Conservation (phyloP, 1,284 basidiomycete genomes). For the Puccinia hordei region DNA sequence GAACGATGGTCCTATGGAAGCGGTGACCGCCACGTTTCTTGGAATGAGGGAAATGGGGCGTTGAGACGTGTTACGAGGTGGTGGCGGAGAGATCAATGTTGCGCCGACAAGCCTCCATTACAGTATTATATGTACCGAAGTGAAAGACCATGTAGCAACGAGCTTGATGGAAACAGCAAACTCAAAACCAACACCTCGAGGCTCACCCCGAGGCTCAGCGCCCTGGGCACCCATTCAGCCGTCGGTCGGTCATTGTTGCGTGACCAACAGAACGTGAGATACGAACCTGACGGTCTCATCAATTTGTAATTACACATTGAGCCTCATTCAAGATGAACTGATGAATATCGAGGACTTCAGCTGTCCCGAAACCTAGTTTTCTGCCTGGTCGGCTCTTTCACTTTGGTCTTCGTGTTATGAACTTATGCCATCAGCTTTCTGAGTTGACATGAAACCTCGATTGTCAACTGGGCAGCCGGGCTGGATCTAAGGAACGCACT, state of each 20-base stretch:
- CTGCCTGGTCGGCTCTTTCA: too few relatives aligned
- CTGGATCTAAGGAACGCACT: too few relatives aligned
- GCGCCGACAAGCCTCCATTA: slow-evolving; percentile 26
- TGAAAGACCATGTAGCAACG: not conserved
- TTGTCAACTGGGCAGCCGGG: too few relatives aligned
- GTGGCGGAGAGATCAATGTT: slow-evolving; percentile 6
- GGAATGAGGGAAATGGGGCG: slow-evolving; percentile 14
- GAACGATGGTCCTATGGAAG: slow-evolving; percentile 10
- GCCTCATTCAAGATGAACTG: not conserved
- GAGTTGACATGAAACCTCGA: too few relatives aligned
- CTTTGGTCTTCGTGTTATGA: too few relatives aligned
- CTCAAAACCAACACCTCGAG: not conserved
- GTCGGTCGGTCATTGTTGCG: slow-evolving; percentile 11
- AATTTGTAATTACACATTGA: slow-evolving; percentile 27
- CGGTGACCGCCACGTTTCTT: slow-evolving; percentile 24
- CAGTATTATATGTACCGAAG: not conserved
- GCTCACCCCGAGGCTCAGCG: not conserved
- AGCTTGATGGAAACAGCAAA: not conserved
- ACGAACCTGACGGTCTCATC: not conserved
- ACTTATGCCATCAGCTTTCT: too few relatives aligned
- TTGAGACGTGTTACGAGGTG: slow-evolving; percentile 34
- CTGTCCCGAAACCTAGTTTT: too few relatives aligned
- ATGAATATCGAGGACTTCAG: too few relatives aligned
- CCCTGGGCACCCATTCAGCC: not conserved
- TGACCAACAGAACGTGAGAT: slow-evolving; percentile 12